Base-by-base conservation (phyloP, 2,329 filamentous ascomycete genomes). In the Calonectria honghensis region DNA sequence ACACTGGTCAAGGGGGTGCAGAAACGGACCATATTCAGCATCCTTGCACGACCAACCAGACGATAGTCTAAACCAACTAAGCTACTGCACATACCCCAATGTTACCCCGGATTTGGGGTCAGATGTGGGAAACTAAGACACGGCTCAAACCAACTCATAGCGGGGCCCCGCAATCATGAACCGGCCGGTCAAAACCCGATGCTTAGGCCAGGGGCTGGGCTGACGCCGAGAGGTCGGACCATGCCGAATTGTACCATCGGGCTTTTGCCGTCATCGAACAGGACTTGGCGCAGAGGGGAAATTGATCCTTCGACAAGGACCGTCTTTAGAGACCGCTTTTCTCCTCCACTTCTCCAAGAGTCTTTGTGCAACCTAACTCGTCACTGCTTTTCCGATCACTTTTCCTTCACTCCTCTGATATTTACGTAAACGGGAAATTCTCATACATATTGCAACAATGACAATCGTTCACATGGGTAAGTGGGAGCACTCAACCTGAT, bases 381-480 rank as follows among this genome's bases (percentile, higher is more conserved):
- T 39, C 35, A 11, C 4, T 59, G 9, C 16, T 20, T 64, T 29
- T 65, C 39, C 39, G 18, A 18, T 35, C 37, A 16, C 13, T 37
- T 45, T 16, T 14, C 39, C 20, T 54, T 18, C 6, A 13, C 51
- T 16, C 13, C 51, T 24, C 20, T 48, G 24, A 24, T 24, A 48
- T 48, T 59, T 37, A n/a, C 32, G 20, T 9, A n/a, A 59, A 39
- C 10, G 7, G 11, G 3, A 11, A 9, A 6, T 27, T 39, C 24
- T 14, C 4, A 3, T 20, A 65, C 0, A 32, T 16, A 31, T 48
- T 37, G n/a, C 35, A 18, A 48, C 7, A 11, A 65, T 52, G 65
- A 68, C 65, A 6, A 52, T 68, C 18, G 65, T 68, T n/a, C 65
- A 68, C n/a, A 68, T 68, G 50, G 65, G 61, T 65, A 48, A 29